These are phyloP conservation scores for Coemansia sp. DNA, from an alignment of 192 early-diverging fungal species.

Conservation along the genomic window DNA sequence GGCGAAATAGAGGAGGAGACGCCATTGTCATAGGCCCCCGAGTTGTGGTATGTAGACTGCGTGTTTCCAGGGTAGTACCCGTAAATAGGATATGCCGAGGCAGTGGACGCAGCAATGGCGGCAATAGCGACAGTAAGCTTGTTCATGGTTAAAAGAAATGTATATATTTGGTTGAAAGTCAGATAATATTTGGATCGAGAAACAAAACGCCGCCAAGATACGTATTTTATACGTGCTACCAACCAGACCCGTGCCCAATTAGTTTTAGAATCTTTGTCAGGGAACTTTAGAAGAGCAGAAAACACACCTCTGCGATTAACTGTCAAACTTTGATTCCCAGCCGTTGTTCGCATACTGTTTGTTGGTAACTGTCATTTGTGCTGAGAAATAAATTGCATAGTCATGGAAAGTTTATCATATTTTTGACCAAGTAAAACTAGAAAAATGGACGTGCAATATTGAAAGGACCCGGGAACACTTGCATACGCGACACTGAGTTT, in stretches of 20 bases:
- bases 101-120: background rate
- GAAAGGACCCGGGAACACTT: conserved; percentile 21
- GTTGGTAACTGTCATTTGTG: background rate
- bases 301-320: too few species aligned
- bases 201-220: too few species aligned
- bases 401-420: background rate
- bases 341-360: background rate
- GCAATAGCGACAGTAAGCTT: background rate
- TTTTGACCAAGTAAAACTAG: background rate
- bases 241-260: too few species aligned
- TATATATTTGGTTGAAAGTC: too few species aligned
- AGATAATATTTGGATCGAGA: too few species aligned
- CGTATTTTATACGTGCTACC: too few species aligned
- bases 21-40: conserved; percentile 35
- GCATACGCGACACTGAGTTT: conserved; percentile 39
- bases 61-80: conserved; percentile 24
- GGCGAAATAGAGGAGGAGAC: conserved; percentile 17
- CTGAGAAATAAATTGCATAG: background rate
- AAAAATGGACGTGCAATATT: background rate
- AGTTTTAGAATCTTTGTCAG: too few species aligned
- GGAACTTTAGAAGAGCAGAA: too few species aligned
- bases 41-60: conserved; percentile 30
- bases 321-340: background rate
- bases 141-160: background rate
- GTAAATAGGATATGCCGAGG: conserved; percentile 22